These are phyloP conservation scores for Tolypocladium endophyticum DNA, from an alignment of 2,329 filamentous ascomycete species.

Conservation along the genomic window DNA sequence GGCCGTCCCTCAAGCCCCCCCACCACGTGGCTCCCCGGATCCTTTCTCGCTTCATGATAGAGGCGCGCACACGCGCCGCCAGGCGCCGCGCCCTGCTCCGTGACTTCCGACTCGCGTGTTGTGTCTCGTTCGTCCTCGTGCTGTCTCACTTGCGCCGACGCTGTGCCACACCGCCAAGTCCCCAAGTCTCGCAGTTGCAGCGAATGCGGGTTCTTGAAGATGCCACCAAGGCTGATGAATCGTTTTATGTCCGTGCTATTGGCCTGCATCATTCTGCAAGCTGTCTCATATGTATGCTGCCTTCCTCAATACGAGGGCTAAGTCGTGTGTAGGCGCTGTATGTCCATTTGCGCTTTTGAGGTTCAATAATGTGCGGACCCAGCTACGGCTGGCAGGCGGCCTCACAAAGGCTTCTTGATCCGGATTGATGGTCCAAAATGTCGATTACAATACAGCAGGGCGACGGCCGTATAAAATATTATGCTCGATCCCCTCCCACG, in stretches of 20 bases:
- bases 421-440: too few relatives aligned
- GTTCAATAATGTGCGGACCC: background rate
- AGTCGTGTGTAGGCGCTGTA: too few relatives aligned
- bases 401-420: too few relatives aligned
- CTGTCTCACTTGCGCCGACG: background rate
- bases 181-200: background rate
- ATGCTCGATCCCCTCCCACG: too few relatives aligned
- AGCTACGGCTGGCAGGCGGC: background rate
- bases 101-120: background rate
- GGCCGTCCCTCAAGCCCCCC: background rate
- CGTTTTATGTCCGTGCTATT: background rate
- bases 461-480: too few relatives aligned
- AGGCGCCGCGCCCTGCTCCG: background rate
- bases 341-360: background rate
- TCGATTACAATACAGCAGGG: too few relatives aligned
- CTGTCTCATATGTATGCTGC: background rate
- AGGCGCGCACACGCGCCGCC: background rate
- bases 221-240: background rate
- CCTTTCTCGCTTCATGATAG: background rate
- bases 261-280: background rate
- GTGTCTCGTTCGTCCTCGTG: background rate
- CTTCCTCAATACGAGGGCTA: background rate
- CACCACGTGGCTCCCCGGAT: background rate
- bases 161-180: background rate
- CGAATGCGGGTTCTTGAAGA: background rate